A percentile compares a stretch with the other conserved stretches of the same genome.
phyloP scores from a whole-genome alignment of 108 stramenopile genomes.

The Craspedostauros australis region DNA sequence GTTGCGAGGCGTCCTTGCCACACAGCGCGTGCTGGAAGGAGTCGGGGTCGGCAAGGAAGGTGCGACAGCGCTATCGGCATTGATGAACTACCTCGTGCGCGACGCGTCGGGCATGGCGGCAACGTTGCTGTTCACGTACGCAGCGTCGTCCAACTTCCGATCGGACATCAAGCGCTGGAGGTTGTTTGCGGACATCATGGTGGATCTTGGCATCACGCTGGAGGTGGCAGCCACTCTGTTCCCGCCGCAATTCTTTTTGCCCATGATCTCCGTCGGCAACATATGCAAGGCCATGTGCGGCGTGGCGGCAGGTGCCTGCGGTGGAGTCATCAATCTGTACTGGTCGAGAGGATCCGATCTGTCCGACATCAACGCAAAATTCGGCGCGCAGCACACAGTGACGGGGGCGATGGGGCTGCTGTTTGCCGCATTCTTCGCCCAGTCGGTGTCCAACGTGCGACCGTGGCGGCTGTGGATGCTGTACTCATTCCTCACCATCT shows the following conservation, averaged over 20 bases:
- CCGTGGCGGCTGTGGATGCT: constrained; percentile 34
- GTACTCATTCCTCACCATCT: constrained; percentile 47
- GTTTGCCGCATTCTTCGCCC: constrained; percentile 57
- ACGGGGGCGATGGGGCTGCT: constrained; percentile 71
- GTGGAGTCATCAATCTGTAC: constrained; percentile 70
- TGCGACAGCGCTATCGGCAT: constrained; percentile 72
- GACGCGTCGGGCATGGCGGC: constrained; percentile 82
- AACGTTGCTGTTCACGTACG: constrained; percentile 63
- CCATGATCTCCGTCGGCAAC: constrained; percentile 58
- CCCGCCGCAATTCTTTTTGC: constrained; percentile 58
- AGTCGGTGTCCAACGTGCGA: constrained; percentile 32
- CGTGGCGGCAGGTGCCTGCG: constrained; percentile 75
- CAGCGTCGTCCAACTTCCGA: constrained; percentile 53
- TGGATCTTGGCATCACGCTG: constrained; percentile 75
- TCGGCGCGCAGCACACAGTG: constrained; percentile 76
- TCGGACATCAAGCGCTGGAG: constrained; percentile 76
- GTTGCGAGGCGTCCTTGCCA: constrained; percentile 67
- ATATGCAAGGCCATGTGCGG: constrained; percentile 83
- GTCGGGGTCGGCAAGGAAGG: constrained; percentile 73
- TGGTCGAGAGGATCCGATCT: constrained; percentile 71
- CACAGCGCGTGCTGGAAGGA: constrained; percentile 76
- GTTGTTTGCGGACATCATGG: constrained; percentile 72
- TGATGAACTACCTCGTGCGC: constrained; percentile 72
- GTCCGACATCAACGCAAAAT: constrained; percentile 71
- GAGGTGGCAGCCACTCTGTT: constrained; percentile 52